Evolutionary conservation across 192 early-diverging fungal species (phyloP).

Genomic region (Umbelopsis isabellina): DNA sequence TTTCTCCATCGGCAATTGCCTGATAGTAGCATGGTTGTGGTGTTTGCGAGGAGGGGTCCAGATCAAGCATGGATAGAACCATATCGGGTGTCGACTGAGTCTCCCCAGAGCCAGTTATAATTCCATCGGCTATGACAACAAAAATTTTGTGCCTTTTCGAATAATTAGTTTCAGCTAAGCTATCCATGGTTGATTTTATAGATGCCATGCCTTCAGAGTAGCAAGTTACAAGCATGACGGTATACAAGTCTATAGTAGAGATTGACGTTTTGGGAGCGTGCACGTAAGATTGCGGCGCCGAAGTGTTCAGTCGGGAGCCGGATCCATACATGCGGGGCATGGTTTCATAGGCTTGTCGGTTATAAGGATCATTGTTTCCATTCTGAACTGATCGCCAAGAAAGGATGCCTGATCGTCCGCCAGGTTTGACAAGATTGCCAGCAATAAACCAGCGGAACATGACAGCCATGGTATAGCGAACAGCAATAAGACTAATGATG

Average conservation of each 20-base stretch:
- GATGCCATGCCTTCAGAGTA: constrained; percentile 90
- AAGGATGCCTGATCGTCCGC: constrained; percentile 56
- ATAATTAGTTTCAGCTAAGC: constrained; percentile 79
- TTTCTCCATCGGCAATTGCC: constrained; percentile 79
- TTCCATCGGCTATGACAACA: constrained; percentile 89
- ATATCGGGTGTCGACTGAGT: constrained; percentile 76
- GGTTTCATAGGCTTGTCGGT: constrained; percentile 9
- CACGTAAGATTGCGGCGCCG: not conserved
- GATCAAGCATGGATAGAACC: constrained; percentile 76
- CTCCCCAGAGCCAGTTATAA: constrained; percentile 84
- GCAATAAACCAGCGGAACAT: constrained; percentile 63
- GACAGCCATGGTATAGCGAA: constrained; percentile 66
- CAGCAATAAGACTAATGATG: constrained; percentile 57
- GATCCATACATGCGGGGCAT: not conserved
- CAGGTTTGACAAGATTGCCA: constrained; percentile 50
- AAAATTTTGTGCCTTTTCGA: constrained; percentile 85
- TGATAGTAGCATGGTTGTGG: constrained; percentile 79
- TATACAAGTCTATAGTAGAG: constrained; percentile 56
- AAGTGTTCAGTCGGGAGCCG: not conserved
- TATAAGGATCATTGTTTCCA: constrained; percentile 34
- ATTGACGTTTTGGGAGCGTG: constrained; percentile 4
- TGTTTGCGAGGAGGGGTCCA: constrained; percentile 57
- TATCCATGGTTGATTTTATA: constrained; percentile 81
- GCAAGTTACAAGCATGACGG: constrained; percentile 84
- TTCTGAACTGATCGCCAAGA: constrained; percentile 44